Conservation (phyloP, 2,329 filamentous ascomycete species). For the Aspergillus costaricaensis region DNA sequence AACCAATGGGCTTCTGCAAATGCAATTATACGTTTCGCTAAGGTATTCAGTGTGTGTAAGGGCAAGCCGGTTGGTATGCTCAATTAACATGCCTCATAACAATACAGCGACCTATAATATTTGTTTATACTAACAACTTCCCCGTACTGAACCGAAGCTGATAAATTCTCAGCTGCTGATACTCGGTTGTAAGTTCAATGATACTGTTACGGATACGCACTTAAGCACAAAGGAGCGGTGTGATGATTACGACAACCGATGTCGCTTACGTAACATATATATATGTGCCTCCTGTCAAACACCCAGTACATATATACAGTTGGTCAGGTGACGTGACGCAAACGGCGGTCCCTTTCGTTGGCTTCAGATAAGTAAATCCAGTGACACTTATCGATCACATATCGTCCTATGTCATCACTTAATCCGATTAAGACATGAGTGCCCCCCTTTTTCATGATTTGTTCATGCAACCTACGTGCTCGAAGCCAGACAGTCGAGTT, state of each 20-base stretch:
- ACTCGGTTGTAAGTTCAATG: too few relatives aligned
- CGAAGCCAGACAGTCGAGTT: slow-evolving; percentile 7
- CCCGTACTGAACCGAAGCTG: too few relatives aligned
- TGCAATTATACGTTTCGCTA: too few relatives aligned
- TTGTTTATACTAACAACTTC: too few relatives aligned
- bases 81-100: too few relatives aligned
- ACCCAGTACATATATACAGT: background rate
- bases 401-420: background rate
- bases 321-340: background rate
- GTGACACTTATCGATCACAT: background rate
- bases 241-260: background rate
- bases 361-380: background rate
- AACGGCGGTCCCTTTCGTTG: background rate
- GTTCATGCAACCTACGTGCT: slow-evolving; percentile 9
- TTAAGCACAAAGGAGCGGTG: background rate
- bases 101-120: too few relatives aligned
- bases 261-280: background rate
- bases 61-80: too few relatives aligned
- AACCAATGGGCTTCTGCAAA: too few relatives aligned
- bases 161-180: too few relatives aligned
- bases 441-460: background rate
- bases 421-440: background rate
- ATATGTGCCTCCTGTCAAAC: background rate
- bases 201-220: too few relatives aligned
- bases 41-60: too few relatives aligned